Conservation (phyloP, 805 yeast species). For the Cyberlindnera maritima region DNA sequence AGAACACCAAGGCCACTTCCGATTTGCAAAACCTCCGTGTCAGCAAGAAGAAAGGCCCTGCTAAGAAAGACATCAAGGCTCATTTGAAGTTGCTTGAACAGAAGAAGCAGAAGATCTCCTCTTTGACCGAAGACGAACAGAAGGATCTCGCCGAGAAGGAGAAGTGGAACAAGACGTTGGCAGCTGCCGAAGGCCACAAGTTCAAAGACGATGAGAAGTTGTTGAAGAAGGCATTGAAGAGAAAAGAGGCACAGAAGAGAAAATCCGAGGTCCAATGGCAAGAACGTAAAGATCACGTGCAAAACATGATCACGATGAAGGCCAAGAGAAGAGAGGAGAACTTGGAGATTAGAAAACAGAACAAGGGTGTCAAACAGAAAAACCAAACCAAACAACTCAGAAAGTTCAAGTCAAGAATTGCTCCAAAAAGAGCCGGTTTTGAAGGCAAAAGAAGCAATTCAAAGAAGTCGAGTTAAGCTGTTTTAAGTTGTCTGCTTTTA, state of each 20-base stretch:
- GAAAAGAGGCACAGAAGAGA: constrained; percentile 78
- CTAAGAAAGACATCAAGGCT: constrained; percentile 78
- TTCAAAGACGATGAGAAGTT: constrained; percentile 87
- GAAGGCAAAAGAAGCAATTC: constrained; percentile 58
- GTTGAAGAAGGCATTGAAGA: constrained; percentile 79
- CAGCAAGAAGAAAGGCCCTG: constrained; percentile 74
- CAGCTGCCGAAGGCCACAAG: constrained; percentile 86
- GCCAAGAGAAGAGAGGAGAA: constrained; percentile 91
- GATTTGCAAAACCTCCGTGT: constrained; percentile 61
- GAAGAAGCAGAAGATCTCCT: constrained; percentile 61
- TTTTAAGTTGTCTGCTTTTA: too few species aligned
- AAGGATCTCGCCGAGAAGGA: constrained; percentile 62
- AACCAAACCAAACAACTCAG: constrained; percentile 65
- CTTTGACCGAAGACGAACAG: constrained; percentile 61
- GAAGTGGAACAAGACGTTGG: constrained; percentile 80
- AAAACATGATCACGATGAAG: constrained; percentile 68
- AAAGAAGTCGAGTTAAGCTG: constrained; percentile 7
- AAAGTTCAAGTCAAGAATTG: constrained; percentile 56
- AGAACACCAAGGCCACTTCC: constrained; percentile 76
- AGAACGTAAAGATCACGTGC: constrained; percentile 80
- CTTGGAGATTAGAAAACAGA: constrained; percentile 77
- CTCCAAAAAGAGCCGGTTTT: constrained; percentile 79
- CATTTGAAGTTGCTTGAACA: constrained; percentile 75
- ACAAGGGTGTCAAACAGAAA: constrained; percentile 77
- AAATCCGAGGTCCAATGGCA: constrained; percentile 90